Evolutionary conservation across 2,329 filamentous ascomycete genomes (phyloP).

Genomic region (Diatrype stigma): DNA sequence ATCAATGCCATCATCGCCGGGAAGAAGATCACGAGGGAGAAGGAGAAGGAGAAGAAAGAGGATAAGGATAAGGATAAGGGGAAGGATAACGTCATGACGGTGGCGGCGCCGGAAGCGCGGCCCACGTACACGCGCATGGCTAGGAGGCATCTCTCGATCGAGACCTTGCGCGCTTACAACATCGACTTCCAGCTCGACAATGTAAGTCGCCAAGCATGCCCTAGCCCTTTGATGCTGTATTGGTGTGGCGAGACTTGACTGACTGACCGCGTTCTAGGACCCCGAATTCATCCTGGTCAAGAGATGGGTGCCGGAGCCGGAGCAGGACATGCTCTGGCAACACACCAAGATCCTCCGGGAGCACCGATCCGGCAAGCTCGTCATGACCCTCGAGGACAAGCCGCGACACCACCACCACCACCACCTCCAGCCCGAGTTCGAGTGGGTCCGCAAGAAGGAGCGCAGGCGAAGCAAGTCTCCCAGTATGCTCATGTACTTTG

Average conservation of each 20-base stretch:
- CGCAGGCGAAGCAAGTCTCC: constrained; percentile 46
- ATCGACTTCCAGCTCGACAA: constrained; percentile 56
- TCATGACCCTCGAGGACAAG: constrained; percentile 43
- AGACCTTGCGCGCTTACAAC: constrained; percentile 52
- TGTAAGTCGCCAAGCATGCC: constrained; percentile 35
- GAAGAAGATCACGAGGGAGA: constrained; percentile 47
- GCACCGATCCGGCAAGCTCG: constrained; percentile 40
- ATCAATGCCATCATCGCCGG: constrained; percentile 52
- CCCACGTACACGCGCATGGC: constrained; percentile 63
- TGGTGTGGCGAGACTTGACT: constrained; percentile 11
- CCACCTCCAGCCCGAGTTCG: constrained; percentile 43
- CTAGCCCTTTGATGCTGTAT: background rate
- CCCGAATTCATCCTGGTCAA: constrained; percentile 70
- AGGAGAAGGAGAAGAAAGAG: constrained; percentile 30
- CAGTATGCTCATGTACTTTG: constrained; percentile 53
- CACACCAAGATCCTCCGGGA: constrained; percentile 65
- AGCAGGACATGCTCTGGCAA: constrained; percentile 68
- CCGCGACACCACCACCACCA: constrained; percentile 35
- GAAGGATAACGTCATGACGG: constrained; percentile 3
- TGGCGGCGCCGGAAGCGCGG: constrained; percentile 23
- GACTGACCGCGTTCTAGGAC: constrained; percentile 41
- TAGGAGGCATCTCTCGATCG: constrained; percentile 56
- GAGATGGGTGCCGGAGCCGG: constrained; percentile 65
- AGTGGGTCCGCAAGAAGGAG: constrained; percentile 57
- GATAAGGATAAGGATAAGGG: constrained; percentile 26